Evolutionary conservation across 2,329 filamentous ascomycete genomes (phyloP).

Genomic region (Aureobasidium namibiae): DNA sequence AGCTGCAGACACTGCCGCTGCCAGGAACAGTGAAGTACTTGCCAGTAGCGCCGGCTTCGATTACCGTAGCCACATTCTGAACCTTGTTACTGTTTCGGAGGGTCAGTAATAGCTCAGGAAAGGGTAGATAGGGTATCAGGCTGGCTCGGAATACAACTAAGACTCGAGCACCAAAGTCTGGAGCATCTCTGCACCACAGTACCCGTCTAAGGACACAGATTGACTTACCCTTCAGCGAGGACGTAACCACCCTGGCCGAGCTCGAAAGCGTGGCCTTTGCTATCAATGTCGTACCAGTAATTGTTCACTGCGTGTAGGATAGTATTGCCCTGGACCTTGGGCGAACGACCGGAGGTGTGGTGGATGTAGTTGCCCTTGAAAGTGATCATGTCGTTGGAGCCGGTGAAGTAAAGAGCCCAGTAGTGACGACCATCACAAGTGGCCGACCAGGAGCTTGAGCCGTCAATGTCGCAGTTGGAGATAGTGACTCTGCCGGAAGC

Average conservation of each 20-base stretch:
- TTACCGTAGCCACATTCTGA: slow-evolving; percentile 27
- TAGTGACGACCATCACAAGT: slow-evolving; percentile 53
- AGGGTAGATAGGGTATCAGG: background rate
- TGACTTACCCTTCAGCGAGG: slow-evolving; percentile 19
- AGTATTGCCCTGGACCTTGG: slow-evolving; percentile 49
- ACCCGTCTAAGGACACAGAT: background rate
- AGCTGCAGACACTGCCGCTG: slow-evolving; percentile 34
- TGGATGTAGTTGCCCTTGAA: slow-evolving; percentile 55
- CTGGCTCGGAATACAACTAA: background rate
- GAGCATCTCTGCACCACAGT: background rate
- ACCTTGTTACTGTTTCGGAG: background rate
- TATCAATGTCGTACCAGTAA: slow-evolving; percentile 45
- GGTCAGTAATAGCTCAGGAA: background rate
- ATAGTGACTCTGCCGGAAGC: slow-evolving; percentile 50
- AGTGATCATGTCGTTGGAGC: slow-evolving; percentile 49
- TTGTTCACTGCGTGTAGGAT: slow-evolving; percentile 56
- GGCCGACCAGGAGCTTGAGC: slow-evolving; percentile 45
- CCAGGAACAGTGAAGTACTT: slow-evolving; percentile 31
- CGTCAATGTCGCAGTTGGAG: slow-evolving; percentile 54
- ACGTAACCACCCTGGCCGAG: slow-evolving; percentile 26
- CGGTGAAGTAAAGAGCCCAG: slow-evolving; percentile 50
- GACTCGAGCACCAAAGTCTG: background rate
- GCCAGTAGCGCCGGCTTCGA: slow-evolving; percentile 31
- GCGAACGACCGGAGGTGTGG: slow-evolving; percentile 48
- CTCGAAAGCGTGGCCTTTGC: slow-evolving; percentile 51